Evolutionary conservation across 1,284 basidiomycete genomes (phyloP).

Genomic region (Phellinidium pouzarii): DNA sequence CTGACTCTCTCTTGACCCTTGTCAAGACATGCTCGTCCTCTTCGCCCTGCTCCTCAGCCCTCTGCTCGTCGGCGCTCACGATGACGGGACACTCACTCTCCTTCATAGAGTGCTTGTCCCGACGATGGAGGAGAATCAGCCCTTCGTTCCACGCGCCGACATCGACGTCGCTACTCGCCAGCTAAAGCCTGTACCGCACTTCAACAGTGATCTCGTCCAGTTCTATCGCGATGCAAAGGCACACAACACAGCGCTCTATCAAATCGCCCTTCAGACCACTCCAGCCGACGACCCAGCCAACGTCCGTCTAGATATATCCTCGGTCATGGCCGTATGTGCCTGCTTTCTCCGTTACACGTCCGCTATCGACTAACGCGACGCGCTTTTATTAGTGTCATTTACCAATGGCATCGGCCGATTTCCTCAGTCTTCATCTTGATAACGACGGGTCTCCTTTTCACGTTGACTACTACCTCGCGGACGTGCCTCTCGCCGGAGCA

Average conservation of each 20-base stretch:
- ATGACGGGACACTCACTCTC: slow-evolving; percentile 26
- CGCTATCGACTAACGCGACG: slow-evolving; percentile 16
- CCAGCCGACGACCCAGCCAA: slow-evolving; percentile 43
- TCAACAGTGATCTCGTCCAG: slow-evolving; percentile 34
- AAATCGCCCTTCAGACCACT: slow-evolving; percentile 58
- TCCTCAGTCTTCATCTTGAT: slow-evolving; percentile 51
- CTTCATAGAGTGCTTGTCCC: slow-evolving; percentile 38
- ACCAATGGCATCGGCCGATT: slow-evolving; percentile 41
- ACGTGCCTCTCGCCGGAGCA: slow-evolving; percentile 56
- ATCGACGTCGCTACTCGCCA: slow-evolving; percentile 23
- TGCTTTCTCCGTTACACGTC: slow-evolving; percentile 13
- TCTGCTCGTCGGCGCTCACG: slow-evolving; percentile 1
- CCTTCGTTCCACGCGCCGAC: slow-evolving; percentile 34
- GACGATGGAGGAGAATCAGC: slow-evolving; percentile 24
- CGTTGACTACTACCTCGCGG: slow-evolving; percentile 63
- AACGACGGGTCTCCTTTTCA: slow-evolving; percentile 45
- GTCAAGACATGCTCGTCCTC: not conserved
- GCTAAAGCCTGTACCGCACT: slow-evolving; percentile 16
- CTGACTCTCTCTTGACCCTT: too few relatives aligned
- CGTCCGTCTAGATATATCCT: slow-evolving; percentile 44
- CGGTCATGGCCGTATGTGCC: slow-evolving; percentile 62
- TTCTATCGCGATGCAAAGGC: slow-evolving; percentile 36
- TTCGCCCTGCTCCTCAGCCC: not conserved
- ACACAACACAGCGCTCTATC: slow-evolving; percentile 50
- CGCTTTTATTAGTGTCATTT: slow-evolving; percentile 52